Conservation (phyloP, 768 basidiomycete genomes). For the Lentinula boryana region DNA sequence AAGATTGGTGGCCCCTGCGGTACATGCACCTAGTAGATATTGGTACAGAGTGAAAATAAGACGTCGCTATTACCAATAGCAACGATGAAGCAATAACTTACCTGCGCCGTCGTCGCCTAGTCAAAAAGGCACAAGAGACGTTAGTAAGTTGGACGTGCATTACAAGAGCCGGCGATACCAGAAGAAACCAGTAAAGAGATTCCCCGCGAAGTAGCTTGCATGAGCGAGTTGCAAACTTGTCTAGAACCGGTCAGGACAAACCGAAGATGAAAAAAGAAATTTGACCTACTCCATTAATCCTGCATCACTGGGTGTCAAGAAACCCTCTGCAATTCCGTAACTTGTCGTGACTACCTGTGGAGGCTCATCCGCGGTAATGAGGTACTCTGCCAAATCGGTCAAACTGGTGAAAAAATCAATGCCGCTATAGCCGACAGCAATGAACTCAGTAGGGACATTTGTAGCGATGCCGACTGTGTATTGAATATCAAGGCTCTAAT, state of each 20-base stretch:
- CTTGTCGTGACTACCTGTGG: conserved; percentile 43
- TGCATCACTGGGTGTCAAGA: conserved; percentile 25
- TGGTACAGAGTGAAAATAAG: not conserved
- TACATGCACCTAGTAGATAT: not conserved
- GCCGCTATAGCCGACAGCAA: conserved; percentile 15
- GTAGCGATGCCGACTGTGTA: conserved; percentile 22
- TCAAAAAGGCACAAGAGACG: not conserved
- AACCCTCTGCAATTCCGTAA: conserved; percentile 36
- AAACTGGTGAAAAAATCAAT: conserved; percentile 12
- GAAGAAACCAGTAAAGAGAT: conserved; percentile 40
- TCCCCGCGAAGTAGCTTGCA: conserved; percentile 39
- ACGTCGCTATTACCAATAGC: not conserved
- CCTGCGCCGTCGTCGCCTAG: not conserved
- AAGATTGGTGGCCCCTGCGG: conserved; percentile 1
- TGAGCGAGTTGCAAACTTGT: conserved; percentile 21
- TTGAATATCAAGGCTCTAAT: conserved; percentile 14
- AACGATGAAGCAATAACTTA: not conserved
- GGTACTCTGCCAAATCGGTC: conserved; percentile 3
- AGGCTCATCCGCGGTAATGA: not conserved
- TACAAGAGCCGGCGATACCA: conserved; percentile 20
- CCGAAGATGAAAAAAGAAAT: not conserved
- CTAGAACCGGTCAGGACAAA: conserved; percentile 19
- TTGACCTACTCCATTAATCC: not conserved
- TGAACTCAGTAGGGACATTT: conserved; percentile 18
- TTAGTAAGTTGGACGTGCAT: not conserved